Percentiles rank a stretch among this genome's conserved stretches.
Conservation (phyloP, 2,329 filamentous ascomycete species). For the Microdochium bolleyi region DNA sequence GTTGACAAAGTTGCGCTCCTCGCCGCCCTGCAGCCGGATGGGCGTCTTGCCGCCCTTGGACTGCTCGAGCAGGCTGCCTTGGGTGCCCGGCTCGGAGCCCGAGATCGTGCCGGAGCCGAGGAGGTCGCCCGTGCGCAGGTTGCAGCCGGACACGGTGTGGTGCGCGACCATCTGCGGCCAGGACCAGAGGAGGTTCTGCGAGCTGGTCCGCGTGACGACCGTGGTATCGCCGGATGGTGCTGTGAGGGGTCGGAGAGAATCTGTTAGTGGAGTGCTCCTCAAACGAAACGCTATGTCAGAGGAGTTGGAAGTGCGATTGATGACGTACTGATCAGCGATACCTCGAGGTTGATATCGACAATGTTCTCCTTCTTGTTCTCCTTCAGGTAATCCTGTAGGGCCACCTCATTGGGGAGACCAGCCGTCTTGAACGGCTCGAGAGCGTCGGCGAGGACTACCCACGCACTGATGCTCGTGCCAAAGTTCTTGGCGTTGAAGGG, state of each 20-base stretch:
- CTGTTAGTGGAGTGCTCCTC: not conserved
- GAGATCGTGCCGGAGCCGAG: constrained; percentile 71
- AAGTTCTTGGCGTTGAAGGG: constrained; percentile 57
- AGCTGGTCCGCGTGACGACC: constrained; percentile 22
- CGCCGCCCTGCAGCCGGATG: constrained; percentile 54
- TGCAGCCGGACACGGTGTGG: constrained; percentile 71
- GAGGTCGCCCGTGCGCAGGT: constrained; percentile 65
- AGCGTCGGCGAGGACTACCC: constrained; percentile 55
- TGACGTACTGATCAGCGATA: constrained; percentile 29
- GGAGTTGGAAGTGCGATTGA: not conserved
- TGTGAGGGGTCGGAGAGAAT: constrained; percentile 1
- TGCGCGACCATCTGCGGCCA: constrained; percentile 81
- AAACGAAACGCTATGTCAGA: not conserved
- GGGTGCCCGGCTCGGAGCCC: constrained; percentile 35
- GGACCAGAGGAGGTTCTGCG: constrained; percentile 58
- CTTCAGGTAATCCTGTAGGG: constrained; percentile 37
- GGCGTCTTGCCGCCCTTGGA: constrained; percentile 60
- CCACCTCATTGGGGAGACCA: constrained; percentile 22
- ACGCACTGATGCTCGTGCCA: constrained; percentile 51
- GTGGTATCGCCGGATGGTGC: constrained; percentile 7
- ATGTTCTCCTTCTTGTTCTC: constrained; percentile 41
- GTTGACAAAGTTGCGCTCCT: constrained; percentile 49
- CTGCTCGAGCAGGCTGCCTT: constrained; percentile 67
- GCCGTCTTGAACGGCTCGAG: constrained; percentile 19
- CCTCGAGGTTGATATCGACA: constrained; percentile 27